Evolutionary conservation across 768 basidiomycete species (phyloP).

Genomic region (Megacollybia marginata): DNA sequence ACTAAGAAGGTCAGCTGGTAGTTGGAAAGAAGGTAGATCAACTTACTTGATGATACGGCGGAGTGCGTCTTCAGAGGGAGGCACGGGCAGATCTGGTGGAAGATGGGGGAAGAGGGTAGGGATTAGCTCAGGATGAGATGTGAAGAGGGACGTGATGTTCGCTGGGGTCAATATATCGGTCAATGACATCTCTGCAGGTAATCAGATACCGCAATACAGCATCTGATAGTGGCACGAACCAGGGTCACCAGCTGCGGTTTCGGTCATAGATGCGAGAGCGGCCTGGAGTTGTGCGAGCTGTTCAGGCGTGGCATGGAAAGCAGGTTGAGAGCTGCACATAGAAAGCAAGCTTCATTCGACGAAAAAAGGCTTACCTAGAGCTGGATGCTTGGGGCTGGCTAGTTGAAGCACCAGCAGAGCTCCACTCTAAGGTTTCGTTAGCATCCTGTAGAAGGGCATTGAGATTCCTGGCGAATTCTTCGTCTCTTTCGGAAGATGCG

Average conservation of each 20-base stretch:
- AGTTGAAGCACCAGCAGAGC: slow-evolving; percentile 15
- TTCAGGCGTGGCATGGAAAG: slow-evolving; percentile 47
- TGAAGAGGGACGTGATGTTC: slow-evolving; percentile 67
- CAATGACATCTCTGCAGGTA: slow-evolving; percentile 49
- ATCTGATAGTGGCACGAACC: slow-evolving; percentile 21
- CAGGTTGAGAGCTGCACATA: slow-evolving; percentile 6
- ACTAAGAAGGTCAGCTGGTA: slow-evolving; percentile 17
- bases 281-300: slow-evolving; percentile 57
- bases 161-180: slow-evolving; percentile 70
- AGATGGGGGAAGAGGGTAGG: slow-evolving; percentile 72
- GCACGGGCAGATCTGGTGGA: slow-evolving; percentile 66
- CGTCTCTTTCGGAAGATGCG: slow-evolving; percentile 56
- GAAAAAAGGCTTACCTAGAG: slow-evolving; percentile 5
- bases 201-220: neutral
- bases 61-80: slow-evolving; percentile 62
- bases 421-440: slow-evolving; percentile 54
- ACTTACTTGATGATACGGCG: slow-evolving; percentile 59
- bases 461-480: slow-evolving; percentile 66
- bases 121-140: slow-evolving; percentile 60
- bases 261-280: slow-evolving; percentile 40
- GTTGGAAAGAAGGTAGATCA: neutral
- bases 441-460: slow-evolving; percentile 67
- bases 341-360: slow-evolving; percentile 8
- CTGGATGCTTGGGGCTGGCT: slow-evolving; percentile 37
- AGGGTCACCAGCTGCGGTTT: slow-evolving; percentile 21